Conservation (phyloP, 2,329 filamentous ascomycete genomes). For the Aspergillus ochraceoroseus region DNA sequence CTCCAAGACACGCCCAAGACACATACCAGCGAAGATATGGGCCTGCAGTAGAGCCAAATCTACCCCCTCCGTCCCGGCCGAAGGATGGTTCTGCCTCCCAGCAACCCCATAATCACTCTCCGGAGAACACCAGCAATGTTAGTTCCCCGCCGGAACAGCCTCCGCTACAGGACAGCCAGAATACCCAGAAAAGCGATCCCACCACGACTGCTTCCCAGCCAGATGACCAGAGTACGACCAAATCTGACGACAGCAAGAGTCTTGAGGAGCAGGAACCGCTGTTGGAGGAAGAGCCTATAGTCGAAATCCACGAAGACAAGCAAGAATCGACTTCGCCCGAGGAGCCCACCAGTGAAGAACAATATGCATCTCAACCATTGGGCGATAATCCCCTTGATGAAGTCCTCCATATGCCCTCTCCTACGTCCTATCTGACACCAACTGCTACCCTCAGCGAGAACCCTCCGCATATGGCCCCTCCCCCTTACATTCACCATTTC, state of each 20-base stretch:
- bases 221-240: conserved; percentile 15
- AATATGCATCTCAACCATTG: conserved; percentile 4
- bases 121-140: conserved; percentile 14
- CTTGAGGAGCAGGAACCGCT: conserved; percentile 18
- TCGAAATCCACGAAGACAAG: conserved; percentile 13
- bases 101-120: conserved; percentile 11
- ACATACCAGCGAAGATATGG: conserved; percentile 46
- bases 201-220: conserved; percentile 15
- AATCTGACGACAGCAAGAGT: conserved; percentile 15
- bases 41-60: conserved; percentile 41
- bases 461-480: conserved; percentile 61
- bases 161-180: conserved; percentile 13
- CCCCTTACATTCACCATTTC: conserved; percentile 90
- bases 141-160: conserved; percentile 17
- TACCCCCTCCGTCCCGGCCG: conserved; percentile 37
- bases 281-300: conserved; percentile 20
- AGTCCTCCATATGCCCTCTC: conserved; percentile 42
- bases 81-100: conserved; percentile 24
- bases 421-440: conserved; percentile 32
- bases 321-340: conserved; percentile 10
- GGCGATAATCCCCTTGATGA: conserved; percentile 35
- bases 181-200: not conserved
- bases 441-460: conserved; percentile 38
- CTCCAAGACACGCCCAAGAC: conserved; percentile 34
- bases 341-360: conserved; percentile 10